Percentiles rank a stretch among this genome's conserved stretches.
Conservation (phyloP, 1,284 basidiomycete genomes). For the Ustilago trichophora region DNA sequence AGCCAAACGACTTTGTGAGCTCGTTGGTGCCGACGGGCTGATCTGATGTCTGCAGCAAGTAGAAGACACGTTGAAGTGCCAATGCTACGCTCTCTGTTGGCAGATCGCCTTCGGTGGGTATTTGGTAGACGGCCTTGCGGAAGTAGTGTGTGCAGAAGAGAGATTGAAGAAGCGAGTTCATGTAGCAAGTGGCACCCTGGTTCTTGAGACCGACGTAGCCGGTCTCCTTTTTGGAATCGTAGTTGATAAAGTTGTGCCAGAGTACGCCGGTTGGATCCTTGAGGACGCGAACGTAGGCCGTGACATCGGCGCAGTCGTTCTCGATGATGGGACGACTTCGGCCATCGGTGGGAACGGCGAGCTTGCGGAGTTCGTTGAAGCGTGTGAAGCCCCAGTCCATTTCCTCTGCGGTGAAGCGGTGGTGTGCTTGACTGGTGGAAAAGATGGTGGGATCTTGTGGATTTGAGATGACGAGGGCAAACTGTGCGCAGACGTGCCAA, state of each 20-base stretch:
- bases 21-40: conserved; percentile 98
- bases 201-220: conserved; percentile 98
- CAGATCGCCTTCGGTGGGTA: conserved; percentile 94
- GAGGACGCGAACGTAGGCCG: conserved; percentile 93
- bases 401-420: conserved; percentile 98
- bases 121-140: conserved; percentile 98
- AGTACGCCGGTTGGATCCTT: conserved; percentile 98
- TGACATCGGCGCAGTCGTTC: conserved; percentile 73
- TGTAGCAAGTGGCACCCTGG: conserved; percentile 99
- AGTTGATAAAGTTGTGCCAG: conserved; percentile 99
- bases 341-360: conserved; percentile 87
- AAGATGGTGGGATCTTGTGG: conserved; percentile 92
- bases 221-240: conserved; percentile 99
- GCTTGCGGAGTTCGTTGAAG: conserved; percentile 95
- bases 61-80: conserved; percentile 96
- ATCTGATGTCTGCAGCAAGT: conserved; percentile 97
- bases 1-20: conserved; percentile 99
- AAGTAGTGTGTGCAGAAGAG: conserved; percentile 95
- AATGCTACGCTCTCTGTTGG: conserved; percentile 93
- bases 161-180: conserved; percentile 99
- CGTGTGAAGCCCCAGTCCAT: conserved; percentile 99
- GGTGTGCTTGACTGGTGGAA: conserved; percentile 98
- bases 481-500: conserved; percentile 99
- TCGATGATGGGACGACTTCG: conserved; percentile 86
- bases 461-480: conserved; percentile 98